Evolutionary conservation across 495 filamentous ascomycete species (phyloP), one percentile per base, ranked within the genome.

Genomic region (Penicillium soppii): DNA sequence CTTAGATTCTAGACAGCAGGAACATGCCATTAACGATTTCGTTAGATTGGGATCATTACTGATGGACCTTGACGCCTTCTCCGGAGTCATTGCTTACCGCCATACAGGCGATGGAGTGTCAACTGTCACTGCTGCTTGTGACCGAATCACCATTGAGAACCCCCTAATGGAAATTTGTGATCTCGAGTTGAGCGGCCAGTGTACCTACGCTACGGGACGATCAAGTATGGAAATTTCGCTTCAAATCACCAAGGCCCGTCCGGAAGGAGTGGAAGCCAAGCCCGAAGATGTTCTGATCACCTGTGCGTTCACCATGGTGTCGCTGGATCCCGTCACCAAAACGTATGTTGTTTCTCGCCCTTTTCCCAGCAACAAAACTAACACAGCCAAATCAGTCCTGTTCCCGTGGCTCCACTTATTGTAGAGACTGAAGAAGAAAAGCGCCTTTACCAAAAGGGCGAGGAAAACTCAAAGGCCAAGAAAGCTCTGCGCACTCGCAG

Each of bases 281-380:
- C 76, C 82, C 0, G 84, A 87, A 33, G 88, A 91, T 67, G 72
- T 91, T 5, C 56, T 92, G 50, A 80, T 92, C 54, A 89, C 84
- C 4, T 92, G 89, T 68, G 82, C 85, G 8, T 92, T 91, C 61
- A 95, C 90, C 1, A 92, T 95, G 85, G 85, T 89, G 1, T 90
- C 89, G 1, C 72, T 92, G 1, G 81, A 92, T 56, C 88, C 89
- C 1, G 69, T 51, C 10, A 91, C 87, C 1, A 90, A 89, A 68
- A 86, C 82, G 71, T 81, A 76, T 12, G 74, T 78, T 20, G 52
- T 7, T 8, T 21, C 7, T 12, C 4, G 7, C 13, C n/a, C n/a
- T 13, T 16, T 1, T 8, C 25, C 7, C 1, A n/a, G 0, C 8
- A 8, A 39, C 3, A 9, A 15, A 33, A 19, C 57, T 69, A 54